Percentiles rank a stretch among this genome's conserved stretches.
These are phyloP conservation scores for Drechmeria coniospora DNA, from an alignment of 2,329 filamentous ascomycete species.

Conservation along the genomic window DNA sequence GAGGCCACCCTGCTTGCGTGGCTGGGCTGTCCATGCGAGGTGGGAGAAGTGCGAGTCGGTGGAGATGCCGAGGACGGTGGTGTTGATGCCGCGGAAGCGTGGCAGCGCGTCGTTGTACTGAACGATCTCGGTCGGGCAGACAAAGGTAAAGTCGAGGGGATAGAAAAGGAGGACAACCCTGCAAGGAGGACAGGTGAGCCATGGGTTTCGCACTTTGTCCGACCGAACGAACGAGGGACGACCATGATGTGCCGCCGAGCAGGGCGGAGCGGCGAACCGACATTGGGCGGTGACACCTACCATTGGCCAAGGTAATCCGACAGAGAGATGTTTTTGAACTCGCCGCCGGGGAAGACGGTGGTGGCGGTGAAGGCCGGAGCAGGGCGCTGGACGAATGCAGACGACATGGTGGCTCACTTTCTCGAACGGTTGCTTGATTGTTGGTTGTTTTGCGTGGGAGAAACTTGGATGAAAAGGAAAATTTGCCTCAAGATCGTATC, in stretches of 20 bases:
- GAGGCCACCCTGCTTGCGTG: conserved; percentile 45
- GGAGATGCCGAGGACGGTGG: conserved; percentile 42
- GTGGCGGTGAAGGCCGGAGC: conserved; percentile 33
- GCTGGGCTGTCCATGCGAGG: conserved; percentile 42
- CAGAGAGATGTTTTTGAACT: conserved; percentile 30
- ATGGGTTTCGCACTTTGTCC: no score
- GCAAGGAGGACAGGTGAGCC: no score
- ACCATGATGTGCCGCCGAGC: no score
- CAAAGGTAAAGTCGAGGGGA: conserved; percentile 53
- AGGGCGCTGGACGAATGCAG: conserved; percentile 31
- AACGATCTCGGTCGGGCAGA: conserved; percentile 51
- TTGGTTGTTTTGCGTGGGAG: no score
- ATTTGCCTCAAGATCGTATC: no score
- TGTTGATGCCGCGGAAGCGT: conserved; percentile 43
- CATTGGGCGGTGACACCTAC: no score
- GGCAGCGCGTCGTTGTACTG: conserved; percentile 46
- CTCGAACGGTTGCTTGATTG: no score
- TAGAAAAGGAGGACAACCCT: conserved; percentile 52
- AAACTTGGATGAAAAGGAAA: no score
- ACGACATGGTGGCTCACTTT: no score
- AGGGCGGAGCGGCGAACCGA: no score
- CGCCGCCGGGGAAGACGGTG: conserved; percentile 31
- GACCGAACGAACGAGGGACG: no score
- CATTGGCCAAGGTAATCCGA: conserved; percentile 31
- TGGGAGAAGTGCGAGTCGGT: conserved; percentile 45